Conservation (phyloP, 768 basidiomycete genomes). For the Tylopilus vinaceipallidus region DNA sequence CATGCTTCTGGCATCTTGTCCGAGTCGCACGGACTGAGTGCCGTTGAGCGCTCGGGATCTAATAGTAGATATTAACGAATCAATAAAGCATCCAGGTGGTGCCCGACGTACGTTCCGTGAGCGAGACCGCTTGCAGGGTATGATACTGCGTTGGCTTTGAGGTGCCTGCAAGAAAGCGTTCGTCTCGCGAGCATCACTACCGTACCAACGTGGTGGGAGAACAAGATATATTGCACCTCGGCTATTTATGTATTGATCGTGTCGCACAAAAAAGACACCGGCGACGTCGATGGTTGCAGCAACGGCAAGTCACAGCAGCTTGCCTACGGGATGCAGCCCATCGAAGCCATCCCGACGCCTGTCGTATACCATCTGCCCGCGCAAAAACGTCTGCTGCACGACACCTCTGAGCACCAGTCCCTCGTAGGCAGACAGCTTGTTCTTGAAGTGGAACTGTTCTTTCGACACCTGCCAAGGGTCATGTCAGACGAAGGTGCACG, state of each 20-base stretch:
- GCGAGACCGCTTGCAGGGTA: background rate
- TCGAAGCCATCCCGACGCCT: constrained; percentile 34
- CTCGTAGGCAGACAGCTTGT: constrained; percentile 89
- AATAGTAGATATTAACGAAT: background rate
- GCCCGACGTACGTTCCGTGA: constrained; percentile 15
- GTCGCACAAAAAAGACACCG: no score
- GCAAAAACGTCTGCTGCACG: constrained; percentile 78
- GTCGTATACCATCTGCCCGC: constrained; percentile 70
- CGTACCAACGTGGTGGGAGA: background rate
- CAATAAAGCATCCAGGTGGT: background rate
- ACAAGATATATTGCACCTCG: no score
- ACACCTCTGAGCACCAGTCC: constrained; percentile 67
- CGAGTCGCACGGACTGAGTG: background rate
- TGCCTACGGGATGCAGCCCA: constrained; percentile 35
- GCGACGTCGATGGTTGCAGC: no score
- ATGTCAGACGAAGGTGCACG: constrained; percentile 6
- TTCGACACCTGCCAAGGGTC: constrained; percentile 65
- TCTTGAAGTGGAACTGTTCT: constrained; percentile 81
- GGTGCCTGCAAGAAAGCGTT: background rate
- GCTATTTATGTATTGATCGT: background rate
- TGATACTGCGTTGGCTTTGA: background rate
- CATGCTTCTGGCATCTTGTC: constrained; percentile 14
- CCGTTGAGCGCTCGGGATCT: constrained; percentile 1
- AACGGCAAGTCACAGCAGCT: constrained; percentile 19
- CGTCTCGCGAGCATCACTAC: constrained; percentile 15